Base-by-base conservation (phyloP, 495 filamentous ascomycete species). In the Tuber microsphaerosporum region DNA sequence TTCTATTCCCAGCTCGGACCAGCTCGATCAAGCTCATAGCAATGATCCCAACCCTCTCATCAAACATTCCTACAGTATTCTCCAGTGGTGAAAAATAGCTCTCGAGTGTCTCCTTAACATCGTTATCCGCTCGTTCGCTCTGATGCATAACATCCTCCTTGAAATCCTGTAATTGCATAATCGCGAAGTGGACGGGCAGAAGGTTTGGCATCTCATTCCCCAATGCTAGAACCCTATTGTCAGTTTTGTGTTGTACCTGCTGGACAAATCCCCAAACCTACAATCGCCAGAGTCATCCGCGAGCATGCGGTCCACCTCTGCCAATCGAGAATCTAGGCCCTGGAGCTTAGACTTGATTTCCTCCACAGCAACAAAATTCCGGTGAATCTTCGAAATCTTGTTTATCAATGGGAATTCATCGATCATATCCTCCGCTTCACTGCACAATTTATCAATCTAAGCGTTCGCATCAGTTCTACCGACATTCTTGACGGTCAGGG, bases 381-480 rank as follows among this genome's bases (percentile, higher is more conserved):
- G 88, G 84, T 99, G 95, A 42, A 96, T 92, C 84, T 94, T 92
- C 37, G 94, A 93, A 22, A 83, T 83, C 78, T 92, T 86, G 83
- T 97, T 97, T 84, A 99, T 97, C 81, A 95, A 92, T 48, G 96
- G 92, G 83, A 99, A 99, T 85, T 98, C 95, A 75, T 91, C 89
- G 75, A 98, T 97, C 89, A 97, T 97, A 81, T 92, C 90, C 85
- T 98, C 94, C 71, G 93, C 92, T 84, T 98, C 96, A 75, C 93
- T 92, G 85, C 95, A 98, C 71, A 99, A 88, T 86, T 94, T 94
- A 85, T 98, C 96, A 83, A 99, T 97, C 85, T 83, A 42, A 70
- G 70, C 42, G 70, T 71, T 61, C 69, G n/a, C 1, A 79, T 79
- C 70, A 81, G 74, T 69, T 43, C 46, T 73, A 31, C 0, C 65